These are phyloP conservation scores for Mortierella alpina DNA, from an alignment of 192 early-diverging fungal genomes.

Conservation along the genomic window DNA sequence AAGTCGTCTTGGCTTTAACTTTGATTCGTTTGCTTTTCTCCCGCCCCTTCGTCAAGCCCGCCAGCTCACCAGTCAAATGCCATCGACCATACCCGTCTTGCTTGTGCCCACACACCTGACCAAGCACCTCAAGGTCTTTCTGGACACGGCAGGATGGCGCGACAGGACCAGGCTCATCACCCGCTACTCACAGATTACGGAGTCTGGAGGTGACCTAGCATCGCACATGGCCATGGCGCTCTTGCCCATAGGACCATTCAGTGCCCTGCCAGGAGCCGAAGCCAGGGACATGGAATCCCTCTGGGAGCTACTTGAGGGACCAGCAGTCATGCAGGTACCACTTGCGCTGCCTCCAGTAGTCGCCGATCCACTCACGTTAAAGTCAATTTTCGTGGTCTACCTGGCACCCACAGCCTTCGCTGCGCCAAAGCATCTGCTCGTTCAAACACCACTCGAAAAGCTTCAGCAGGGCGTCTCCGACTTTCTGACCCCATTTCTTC, in stretches of 20 bases:
- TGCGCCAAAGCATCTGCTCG: slow-evolving; percentile 36
- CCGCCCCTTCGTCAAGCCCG: too few species aligned
- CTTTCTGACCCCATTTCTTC: slow-evolving; percentile 26
- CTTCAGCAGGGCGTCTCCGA: slow-evolving; percentile 8
- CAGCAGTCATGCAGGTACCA: not conserved
- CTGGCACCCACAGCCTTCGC: slow-evolving; percentile 18
- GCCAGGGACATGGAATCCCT: slow-evolving; percentile 1
- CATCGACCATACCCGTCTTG: slow-evolving; percentile 26
- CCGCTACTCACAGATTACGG: slow-evolving; percentile 16
- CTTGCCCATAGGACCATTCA: slow-evolving; percentile 3
- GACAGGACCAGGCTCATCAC: slow-evolving; percentile 44
- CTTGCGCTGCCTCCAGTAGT: too few species aligned
- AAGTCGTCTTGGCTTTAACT: slow-evolving; percentile 1
- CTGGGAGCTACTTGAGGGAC: slow-evolving; percentile 18
- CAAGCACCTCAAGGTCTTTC: slow-evolving; percentile 34
- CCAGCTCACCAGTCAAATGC: not conserved
- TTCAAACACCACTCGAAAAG: slow-evolving; percentile 39
- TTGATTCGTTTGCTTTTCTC: not conserved
- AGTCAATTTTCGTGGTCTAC: slow-evolving; percentile 20
- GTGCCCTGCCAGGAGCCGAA: not conserved
- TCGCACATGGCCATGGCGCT: slow-evolving; percentile 36
- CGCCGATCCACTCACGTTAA: slow-evolving; percentile 16
- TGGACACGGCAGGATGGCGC: slow-evolving; percentile 39
- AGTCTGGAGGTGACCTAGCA: slow-evolving; percentile 25
- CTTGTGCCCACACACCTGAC: slow-evolving; percentile 30